Percentiles rank a stretch among this genome's conserved stretches.
Evolutionary conservation across 2,329 filamentous ascomycete species (phyloP).

Genomic region (Dothistroma pini): DNA sequence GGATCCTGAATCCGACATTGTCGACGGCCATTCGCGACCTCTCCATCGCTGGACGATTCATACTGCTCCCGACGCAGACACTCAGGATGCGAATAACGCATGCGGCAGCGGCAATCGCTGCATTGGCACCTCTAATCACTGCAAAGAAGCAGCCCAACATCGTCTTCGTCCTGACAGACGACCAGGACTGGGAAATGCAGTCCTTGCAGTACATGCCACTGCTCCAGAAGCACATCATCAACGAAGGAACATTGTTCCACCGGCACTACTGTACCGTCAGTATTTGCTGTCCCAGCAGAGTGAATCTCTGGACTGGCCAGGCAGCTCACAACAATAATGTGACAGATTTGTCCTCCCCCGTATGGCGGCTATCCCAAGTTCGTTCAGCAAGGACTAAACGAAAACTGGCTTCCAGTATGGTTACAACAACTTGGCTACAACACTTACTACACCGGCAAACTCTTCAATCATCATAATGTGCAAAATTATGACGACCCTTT

Average conservation of each 20-base stretch:
- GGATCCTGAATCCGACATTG: background rate
- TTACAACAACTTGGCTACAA: constrained; percentile 64
- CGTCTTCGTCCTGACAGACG: constrained; percentile 64
- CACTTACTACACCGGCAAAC: constrained; percentile 68
- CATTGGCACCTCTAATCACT: background rate
- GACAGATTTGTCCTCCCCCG: constrained; percentile 53
- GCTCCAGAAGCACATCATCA: constrained; percentile 50
- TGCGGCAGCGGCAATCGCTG: constrained; percentile 9
- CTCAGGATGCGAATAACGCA: background rate
- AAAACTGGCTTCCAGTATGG: constrained; percentile 67
- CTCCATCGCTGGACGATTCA: background rate
- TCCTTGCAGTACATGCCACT: constrained; percentile 60
- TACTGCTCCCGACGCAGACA: background rate
- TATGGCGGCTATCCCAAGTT: constrained; percentile 65
- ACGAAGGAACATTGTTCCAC: constrained; percentile 49
- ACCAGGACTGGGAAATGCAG: constrained; percentile 60
- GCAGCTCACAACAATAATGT: constrained; percentile 68
- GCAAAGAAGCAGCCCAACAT: constrained; percentile 48
- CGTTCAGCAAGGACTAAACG: constrained; percentile 59
- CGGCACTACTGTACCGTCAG: constrained; percentile 65
- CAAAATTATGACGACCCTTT: constrained; percentile 59
- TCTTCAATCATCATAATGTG: constrained; percentile 60
- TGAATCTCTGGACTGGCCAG: constrained; percentile 61
- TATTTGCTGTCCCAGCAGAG: constrained; percentile 64
- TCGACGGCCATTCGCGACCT: background rate